Conservation (phyloP, 441 rosid genomes). For the Hura crepitans region DNA sequence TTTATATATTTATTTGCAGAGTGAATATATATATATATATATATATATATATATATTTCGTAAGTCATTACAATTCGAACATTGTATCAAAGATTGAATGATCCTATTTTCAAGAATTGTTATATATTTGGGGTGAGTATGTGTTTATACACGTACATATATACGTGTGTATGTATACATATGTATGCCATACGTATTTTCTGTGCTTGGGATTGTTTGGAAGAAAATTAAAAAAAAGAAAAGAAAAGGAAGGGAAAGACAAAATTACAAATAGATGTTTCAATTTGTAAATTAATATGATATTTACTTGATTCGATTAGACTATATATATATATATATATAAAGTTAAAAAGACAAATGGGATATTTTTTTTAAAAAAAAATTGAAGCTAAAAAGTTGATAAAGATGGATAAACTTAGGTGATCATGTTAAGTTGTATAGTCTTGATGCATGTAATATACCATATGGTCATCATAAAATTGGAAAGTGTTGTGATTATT, state of each 20-base stretch:
- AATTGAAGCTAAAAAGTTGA: slow-evolving; percentile 14
- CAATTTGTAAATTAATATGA: slow-evolving; percentile 9
- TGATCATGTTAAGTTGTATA: slow-evolving; percentile 3
- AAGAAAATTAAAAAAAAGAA: slow-evolving; percentile 18
- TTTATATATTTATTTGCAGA: too few species aligned
- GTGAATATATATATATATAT: too few species aligned
- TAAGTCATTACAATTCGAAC: too few species aligned
- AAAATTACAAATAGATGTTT: slow-evolving; percentile 26
- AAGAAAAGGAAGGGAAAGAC: slow-evolving; percentile 31
- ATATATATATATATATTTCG: too few species aligned
- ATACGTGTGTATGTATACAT: too few species aligned
- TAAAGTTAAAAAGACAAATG: slow-evolving; percentile 19
- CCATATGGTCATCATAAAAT: background rate
- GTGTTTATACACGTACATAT: too few species aligned
- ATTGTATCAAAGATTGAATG: too few species aligned
- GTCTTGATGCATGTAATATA: background rate
- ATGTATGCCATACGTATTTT: too few species aligned
- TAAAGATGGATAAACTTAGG: slow-evolving; percentile 22
- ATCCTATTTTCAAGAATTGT: too few species aligned
- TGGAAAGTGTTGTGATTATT: slow-evolving; percentile 19
- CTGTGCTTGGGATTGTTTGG: too few species aligned
- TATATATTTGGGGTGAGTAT: too few species aligned
- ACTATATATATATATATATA: background rate
- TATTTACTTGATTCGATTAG: slow-evolving; percentile 15
- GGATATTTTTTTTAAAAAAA: slow-evolving; percentile 8